phyloP scores from a whole-genome alignment of 495 filamentous ascomycete genomes.

The Hypomontagnella monticulosa region DNA sequence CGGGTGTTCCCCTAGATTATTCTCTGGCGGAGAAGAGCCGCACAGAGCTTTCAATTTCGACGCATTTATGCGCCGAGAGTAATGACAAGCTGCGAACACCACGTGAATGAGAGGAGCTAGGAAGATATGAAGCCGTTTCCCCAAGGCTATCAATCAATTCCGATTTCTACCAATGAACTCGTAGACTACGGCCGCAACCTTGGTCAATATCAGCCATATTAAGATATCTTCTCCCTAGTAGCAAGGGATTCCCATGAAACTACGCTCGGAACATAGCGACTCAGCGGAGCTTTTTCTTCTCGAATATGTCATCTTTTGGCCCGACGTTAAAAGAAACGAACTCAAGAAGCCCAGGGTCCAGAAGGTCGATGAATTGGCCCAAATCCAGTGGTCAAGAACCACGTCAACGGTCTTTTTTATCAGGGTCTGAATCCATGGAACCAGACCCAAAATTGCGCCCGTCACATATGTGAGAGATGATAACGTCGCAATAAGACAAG shows the following conservation, averaged over 20 bases:
- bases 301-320: neutral
- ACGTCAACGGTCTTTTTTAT: conserved; percentile 16
- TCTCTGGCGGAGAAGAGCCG: conserved; percentile 17
- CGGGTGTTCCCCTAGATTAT: conserved; percentile 23
- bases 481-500: conserved; percentile 29
- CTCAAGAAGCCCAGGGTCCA: neutral
- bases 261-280: conserved; percentile 23
- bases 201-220: conserved; percentile 31
- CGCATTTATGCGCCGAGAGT: conserved; percentile 31
- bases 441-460: conserved; percentile 15
- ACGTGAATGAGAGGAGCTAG: conserved; percentile 20
- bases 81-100: conserved; percentile 28
- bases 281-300: conserved; percentile 14
- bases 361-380: conserved; percentile 2
- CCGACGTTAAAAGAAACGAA: neutral
- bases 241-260: conserved; percentile 19
- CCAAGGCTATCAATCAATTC: conserved; percentile 1
- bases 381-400: neutral
- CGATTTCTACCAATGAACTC: conserved; percentile 15
- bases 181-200: conserved; percentile 9
- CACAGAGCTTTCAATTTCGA: conserved; percentile 37
- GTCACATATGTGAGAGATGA: conserved; percentile 40
- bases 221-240: conserved; percentile 4
- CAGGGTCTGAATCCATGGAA: conserved; percentile 1
- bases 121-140: neutral